Conservation (phyloP, 2,329 filamentous ascomycete species). For the Paraphaeosphaeria sporulosa region DNA sequence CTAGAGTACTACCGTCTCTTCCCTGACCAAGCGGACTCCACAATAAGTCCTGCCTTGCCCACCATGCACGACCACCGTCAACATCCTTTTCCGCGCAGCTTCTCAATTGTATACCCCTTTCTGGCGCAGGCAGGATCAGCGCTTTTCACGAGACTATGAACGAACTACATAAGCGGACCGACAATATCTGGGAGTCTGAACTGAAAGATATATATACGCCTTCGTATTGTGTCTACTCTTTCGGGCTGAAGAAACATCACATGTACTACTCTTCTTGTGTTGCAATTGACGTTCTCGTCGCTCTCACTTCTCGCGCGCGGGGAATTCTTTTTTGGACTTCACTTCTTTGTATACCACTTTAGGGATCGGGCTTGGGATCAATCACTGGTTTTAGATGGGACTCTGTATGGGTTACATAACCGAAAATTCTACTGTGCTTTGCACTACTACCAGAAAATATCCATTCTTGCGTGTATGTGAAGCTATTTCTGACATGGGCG, state of each 20-base stretch:
- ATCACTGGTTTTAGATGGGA: conserved; percentile 22
- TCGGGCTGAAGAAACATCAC: conserved; percentile 18
- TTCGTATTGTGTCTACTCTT: neutral
- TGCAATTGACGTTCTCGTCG: conserved; percentile 32
- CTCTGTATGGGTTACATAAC: conserved; percentile 23
- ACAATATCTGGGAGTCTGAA: conserved; percentile 25
- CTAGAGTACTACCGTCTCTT: conserved; percentile 16
- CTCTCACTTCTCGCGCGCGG: conserved; percentile 21
- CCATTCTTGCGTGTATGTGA: neutral
- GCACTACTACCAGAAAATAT: neutral
- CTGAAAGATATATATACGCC: neutral
- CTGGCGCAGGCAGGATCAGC: conserved; percentile 51
- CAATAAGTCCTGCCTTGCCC: conserved; percentile 7
- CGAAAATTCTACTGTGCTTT: conserved; percentile 15
- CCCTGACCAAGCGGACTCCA: conserved; percentile 24
- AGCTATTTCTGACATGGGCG: too few relatives aligned
- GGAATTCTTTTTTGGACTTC: conserved; percentile 9
- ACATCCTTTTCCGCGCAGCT: conserved; percentile 32
- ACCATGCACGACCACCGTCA: too few relatives aligned
- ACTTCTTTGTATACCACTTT: conserved; percentile 39
- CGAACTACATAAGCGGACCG: conserved; percentile 40
- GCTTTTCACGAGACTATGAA: conserved; percentile 46
- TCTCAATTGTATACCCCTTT: conserved; percentile 38
- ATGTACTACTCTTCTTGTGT: conserved; percentile 10
- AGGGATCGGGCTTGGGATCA: conserved; percentile 16